These are phyloP conservation scores for Cladophialophora exuberans DNA, from an alignment of 2,329 filamentous ascomycete species.

Conservation along the genomic window DNA sequence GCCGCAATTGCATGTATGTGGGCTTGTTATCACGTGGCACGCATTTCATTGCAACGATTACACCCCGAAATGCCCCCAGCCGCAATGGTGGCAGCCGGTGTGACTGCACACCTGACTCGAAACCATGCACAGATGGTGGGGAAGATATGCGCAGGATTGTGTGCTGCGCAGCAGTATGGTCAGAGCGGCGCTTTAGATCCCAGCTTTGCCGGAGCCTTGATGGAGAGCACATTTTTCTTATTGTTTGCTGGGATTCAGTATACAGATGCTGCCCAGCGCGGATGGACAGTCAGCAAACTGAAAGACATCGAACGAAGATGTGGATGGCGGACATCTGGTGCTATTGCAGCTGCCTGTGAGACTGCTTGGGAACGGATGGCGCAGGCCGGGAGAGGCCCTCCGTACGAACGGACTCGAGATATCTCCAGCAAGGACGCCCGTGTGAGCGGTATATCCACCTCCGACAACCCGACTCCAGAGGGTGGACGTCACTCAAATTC, in stretches of 20 bases:
- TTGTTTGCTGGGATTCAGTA: conserved; percentile 89
- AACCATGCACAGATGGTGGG: conserved; percentile 75
- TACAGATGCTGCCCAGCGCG: conserved; percentile 70
- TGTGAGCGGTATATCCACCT: conserved; percentile 43
- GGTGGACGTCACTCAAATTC: conserved; percentile 8
- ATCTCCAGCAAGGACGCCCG: conserved; percentile 30
- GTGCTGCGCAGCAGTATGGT: conserved; percentile 39
- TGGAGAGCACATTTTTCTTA: conserved; percentile 78
- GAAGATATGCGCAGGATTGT: conserved; percentile 74
- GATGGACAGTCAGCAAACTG: conserved; percentile 75
- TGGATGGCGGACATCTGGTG: conserved; percentile 81
- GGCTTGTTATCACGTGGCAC: conserved; percentile 82
- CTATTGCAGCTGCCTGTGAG: conserved; percentile 84
- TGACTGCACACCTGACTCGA: conserved; percentile 73
- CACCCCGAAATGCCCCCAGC: conserved; percentile 92
- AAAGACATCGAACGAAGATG: conserved; percentile 77
- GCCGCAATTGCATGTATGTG: conserved; percentile 87
- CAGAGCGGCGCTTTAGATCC: conserved; percentile 65
- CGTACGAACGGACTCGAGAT: conserved; percentile 60
- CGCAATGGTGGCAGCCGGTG: conserved; percentile 81
- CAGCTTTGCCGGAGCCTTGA: conserved; percentile 76
- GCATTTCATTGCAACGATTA: conserved; percentile 78
- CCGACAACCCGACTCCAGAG: conserved; percentile 51
- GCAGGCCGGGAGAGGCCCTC: conserved; percentile 70
- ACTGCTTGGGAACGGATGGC: conserved; percentile 67